Evolutionary conservation across 208 protist species (phyloP).

Genomic region (Trichomonas vaginalis): DNA sequence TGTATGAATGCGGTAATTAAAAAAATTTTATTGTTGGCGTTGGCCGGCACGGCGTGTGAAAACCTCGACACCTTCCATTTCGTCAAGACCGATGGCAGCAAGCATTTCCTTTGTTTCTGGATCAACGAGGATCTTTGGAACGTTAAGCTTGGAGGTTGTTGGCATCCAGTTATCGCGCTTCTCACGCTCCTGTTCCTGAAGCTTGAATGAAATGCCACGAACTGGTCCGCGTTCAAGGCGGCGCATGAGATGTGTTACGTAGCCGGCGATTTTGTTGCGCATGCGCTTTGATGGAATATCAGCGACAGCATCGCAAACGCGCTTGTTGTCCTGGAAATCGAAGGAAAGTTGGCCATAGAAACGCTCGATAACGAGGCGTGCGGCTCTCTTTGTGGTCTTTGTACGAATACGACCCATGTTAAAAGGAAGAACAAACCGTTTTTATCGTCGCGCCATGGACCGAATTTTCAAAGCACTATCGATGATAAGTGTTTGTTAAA

Average conservation of each 20-base stretch:
- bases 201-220: conserved; percentile 98
- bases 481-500: too few relatives aligned
- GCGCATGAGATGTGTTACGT: conserved; percentile 56
- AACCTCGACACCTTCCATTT: conserved; percentile 10
- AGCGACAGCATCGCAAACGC: conserved; percentile 75
- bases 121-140: conserved; percentile 23
- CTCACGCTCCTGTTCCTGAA: conserved; percentile 99
- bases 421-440: neutral
- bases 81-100: conserved; percentile 26
- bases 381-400: conserved; percentile 99
- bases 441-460: neutral
- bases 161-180: conserved; percentile 97
- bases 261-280: conserved; percentile 99
- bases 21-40: neutral
- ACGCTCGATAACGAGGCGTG: conserved; percentile 96
- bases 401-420: conserved; percentile 89
- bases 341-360: conserved; percentile 92
- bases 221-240: conserved; percentile 67
- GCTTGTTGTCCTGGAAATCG: conserved; percentile 99
- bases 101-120: conserved; percentile 36
- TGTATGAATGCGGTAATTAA: too few relatives aligned
- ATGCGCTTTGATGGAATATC: conserved; percentile 94
- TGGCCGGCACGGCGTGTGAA: too few relatives aligned
- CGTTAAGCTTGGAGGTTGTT: conserved; percentile 59
- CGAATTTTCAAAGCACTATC: too few relatives aligned